Conservation (phyloP, 495 filamentous ascomycete species). For the Talaromyces proteolyticus region DNA sequence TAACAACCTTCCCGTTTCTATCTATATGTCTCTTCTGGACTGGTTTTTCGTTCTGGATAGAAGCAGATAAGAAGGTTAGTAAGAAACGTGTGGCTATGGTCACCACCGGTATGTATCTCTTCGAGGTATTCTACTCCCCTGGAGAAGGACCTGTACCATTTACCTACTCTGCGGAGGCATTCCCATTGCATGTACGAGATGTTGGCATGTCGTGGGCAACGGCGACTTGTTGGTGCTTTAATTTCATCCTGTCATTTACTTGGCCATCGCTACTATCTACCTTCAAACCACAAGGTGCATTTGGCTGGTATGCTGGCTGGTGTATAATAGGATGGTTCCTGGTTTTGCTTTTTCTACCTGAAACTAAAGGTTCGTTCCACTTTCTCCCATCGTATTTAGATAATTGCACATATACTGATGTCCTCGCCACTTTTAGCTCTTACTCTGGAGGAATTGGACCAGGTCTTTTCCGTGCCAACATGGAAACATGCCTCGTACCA, state of each 20-base stretch:
- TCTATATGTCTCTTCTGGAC: conserved; percentile 50
- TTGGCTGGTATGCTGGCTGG: conserved; percentile 58
- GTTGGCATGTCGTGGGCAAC: conserved; percentile 63
- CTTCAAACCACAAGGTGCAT: conserved; percentile 51
- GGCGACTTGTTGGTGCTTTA: conserved; percentile 45
- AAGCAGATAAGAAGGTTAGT: conserved; percentile 16
- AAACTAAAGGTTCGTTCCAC: conserved; percentile 43
- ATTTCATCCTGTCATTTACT: conserved; percentile 51
- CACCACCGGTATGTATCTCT: conserved; percentile 45
- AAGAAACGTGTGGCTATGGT: conserved; percentile 39
- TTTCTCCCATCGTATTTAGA: neutral
- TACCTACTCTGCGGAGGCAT: conserved; percentile 54
- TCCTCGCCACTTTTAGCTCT: conserved; percentile 23
- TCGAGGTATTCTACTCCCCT: conserved; percentile 47
- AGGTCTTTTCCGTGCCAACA: conserved; percentile 48
- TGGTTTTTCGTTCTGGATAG: conserved; percentile 54
- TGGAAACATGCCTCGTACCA: conserved; percentile 43
- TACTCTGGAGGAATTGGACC: conserved; percentile 46
- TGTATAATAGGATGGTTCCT: conserved; percentile 51
- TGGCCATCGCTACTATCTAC: conserved; percentile 43
- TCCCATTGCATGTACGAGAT: conserved; percentile 56
- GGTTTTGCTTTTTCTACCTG: conserved; percentile 50
- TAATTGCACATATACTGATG: conserved; percentile 8
- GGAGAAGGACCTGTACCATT: conserved; percentile 54
- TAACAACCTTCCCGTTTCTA: conserved; percentile 61